These are phyloP conservation scores for Coemansia sp. DNA, from an alignment of 192 early-diverging fungal genomes.

Conservation along the genomic window DNA sequence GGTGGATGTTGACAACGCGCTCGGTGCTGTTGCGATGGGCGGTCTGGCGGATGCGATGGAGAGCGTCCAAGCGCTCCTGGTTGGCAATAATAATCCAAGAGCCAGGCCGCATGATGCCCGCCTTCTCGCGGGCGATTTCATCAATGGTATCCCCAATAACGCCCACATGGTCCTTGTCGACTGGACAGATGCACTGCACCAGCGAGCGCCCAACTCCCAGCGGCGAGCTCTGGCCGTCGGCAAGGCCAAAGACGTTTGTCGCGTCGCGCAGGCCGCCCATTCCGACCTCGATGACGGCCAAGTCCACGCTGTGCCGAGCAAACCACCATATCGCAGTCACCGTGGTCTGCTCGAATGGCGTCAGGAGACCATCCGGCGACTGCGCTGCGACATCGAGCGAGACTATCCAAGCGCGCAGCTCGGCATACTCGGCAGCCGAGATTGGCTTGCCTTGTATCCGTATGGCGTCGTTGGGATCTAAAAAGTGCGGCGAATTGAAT, in stretches of 20 bases:
- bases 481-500: conserved; percentile 79
- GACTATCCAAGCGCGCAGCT: conserved; percentile 41
- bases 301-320: conserved; percentile 57
- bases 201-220: conserved; percentile 48
- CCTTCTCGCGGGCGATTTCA: conserved; percentile 73
- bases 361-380: conserved; percentile 36
- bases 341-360: conserved; percentile 72
- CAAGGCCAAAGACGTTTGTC: conserved; percentile 68
- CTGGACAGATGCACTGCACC: conserved; percentile 59
- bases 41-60: conserved; percentile 39
- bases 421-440: conserved; percentile 30
- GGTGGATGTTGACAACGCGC: conserved; percentile 43
- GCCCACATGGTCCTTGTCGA: conserved; percentile 74
- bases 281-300: conserved; percentile 82
- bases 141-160: conserved; percentile 65
- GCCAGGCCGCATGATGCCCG: conserved; percentile 67
- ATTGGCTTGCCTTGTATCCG: conserved; percentile 59
- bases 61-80: conserved; percentile 36
- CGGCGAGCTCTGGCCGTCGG: conserved; percentile 49
- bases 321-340: conserved; percentile 62
- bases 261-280: conserved; percentile 77
- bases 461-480: conserved; percentile 63
- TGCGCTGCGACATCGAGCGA: conserved; percentile 35
- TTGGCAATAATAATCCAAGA: conserved; percentile 44
- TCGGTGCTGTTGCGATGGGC: conserved; percentile 32